These are phyloP conservation scores for Straminergon stramineum DNA, from an alignment of 225 moss, liverwort and hornwort species.

Conservation along the genomic window DNA sequence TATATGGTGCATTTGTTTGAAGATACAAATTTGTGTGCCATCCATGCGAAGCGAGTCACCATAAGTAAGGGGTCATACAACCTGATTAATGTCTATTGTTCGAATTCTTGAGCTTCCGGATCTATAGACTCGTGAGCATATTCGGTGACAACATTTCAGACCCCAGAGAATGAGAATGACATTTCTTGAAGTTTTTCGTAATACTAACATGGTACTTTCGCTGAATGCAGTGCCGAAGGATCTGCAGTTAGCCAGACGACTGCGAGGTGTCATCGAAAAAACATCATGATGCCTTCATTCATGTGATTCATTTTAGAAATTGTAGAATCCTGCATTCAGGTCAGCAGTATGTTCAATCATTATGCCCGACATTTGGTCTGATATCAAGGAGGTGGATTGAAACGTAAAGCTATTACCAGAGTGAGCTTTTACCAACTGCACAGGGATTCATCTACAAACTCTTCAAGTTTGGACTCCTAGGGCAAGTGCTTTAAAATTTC, in stretches of 20 bases:
- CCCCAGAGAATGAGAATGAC: neutral
- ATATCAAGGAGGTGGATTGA: neutral
- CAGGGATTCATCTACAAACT: neutral
- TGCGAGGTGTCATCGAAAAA: constrained; percentile 24
- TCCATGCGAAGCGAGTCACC: constrained; percentile 41
- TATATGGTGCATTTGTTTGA: constrained; percentile 34
- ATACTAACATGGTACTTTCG: neutral
- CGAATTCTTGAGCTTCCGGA: neutral
- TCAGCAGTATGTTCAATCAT: neutral
- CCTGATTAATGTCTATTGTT: neutral
- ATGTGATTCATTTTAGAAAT: neutral
- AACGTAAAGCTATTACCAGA: neutral
- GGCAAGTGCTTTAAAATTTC: neutral
- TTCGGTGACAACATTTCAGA: neutral
- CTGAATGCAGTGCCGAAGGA: constrained; percentile 39
- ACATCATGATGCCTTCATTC: neutral
- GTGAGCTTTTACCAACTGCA: neutral
- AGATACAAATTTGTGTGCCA: constrained; percentile 39
- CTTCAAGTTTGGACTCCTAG: neutral
- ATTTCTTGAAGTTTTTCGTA: neutral
- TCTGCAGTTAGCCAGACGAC: constrained; percentile 31
- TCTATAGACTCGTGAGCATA: neutral
- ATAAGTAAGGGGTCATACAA: constrained; percentile 16
- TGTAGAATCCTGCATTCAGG: neutral
- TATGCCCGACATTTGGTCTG: neutral